These are phyloP conservation scores for Globisporangium iwayamae DNA, from an alignment of 352 stramenopile genomes.

Conservation along the genomic window DNA sequence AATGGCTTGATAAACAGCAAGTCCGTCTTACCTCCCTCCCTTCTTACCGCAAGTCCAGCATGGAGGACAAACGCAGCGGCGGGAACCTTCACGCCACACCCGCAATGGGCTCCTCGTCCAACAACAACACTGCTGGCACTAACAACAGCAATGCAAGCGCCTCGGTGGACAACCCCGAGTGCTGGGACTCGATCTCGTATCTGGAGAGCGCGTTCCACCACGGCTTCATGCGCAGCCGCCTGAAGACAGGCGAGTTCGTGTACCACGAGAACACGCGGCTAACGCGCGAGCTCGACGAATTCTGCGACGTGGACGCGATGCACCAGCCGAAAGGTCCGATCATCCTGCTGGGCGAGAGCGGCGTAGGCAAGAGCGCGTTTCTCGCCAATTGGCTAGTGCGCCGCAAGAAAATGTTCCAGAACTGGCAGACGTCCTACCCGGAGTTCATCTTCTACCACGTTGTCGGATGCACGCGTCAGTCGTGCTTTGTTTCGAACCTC, in stretches of 20 bases:
- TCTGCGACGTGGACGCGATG: constrained; percentile 85
- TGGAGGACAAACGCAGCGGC: constrained; percentile 6
- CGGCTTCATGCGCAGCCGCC: constrained; percentile 70
- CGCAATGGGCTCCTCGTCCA: constrained; percentile 22
- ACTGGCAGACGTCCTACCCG: constrained; percentile 74
- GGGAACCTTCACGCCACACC: background rate
- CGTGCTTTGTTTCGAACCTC: constrained; percentile 80
- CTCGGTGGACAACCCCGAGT: constrained; percentile 39
- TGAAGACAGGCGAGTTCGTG: constrained; percentile 69
- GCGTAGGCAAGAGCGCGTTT: constrained; percentile 73
- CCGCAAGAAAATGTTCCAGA: constrained; percentile 84
- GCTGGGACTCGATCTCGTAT: constrained; percentile 79
- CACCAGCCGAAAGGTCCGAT: constrained; percentile 72
- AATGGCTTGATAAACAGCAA: too few relatives aligned
- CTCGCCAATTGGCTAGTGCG: constrained; percentile 81
- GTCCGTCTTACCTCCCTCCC: background rate
- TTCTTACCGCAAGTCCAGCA: background rate
- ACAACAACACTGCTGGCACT: background rate
- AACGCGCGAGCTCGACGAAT: constrained; percentile 71
- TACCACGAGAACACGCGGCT: constrained; percentile 66
- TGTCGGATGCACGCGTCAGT: constrained; percentile 86
- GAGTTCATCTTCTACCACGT: constrained; percentile 91
- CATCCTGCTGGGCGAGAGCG: constrained; percentile 69
- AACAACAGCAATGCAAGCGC: background rate
- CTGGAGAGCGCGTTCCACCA: constrained; percentile 80